phyloP scores from a whole-genome alignment of 2,329 filamentous ascomycete species.

The Nigrospora osmanthi region DNA sequence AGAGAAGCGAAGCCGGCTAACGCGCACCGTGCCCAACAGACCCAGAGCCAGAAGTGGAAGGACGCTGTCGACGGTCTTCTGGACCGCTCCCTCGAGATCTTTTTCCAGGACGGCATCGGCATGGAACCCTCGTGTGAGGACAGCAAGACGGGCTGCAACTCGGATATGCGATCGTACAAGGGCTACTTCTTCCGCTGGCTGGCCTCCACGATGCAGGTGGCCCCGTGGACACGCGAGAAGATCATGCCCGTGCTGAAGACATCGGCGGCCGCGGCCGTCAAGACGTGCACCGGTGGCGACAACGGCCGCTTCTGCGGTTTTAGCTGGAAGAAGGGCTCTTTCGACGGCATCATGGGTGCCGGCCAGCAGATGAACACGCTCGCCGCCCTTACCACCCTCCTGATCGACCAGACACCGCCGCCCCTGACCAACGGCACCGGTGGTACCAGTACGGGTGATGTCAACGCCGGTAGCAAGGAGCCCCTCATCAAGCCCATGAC shows the following conservation, averaged over 20 bases:
- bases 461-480: constrained; percentile 28
- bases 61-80: constrained; percentile 47
- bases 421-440: constrained; percentile 41
- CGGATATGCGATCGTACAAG: constrained; percentile 68
- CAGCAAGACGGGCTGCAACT: constrained; percentile 48
- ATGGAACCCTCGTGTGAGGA: constrained; percentile 60
- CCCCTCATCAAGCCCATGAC: constrained; percentile 12
- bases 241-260: constrained; percentile 51
- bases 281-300: constrained; percentile 52
- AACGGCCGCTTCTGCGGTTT: constrained; percentile 56
- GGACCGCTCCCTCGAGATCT: constrained; percentile 36
- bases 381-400: constrained; percentile 36
- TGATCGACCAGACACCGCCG: constrained; percentile 26
- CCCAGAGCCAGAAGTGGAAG: constrained; percentile 39
- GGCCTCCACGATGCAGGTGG: constrained; percentile 51
- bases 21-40: neutral
- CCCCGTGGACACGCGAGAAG: constrained; percentile 44
- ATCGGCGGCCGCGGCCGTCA: constrained; percentile 52
- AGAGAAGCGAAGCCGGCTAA: constrained; percentile 7
- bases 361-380: constrained; percentile 51
- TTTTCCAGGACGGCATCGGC: constrained; percentile 52
- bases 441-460: constrained; percentile 40
- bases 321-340: constrained; percentile 40
- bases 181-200: constrained; percentile 63
- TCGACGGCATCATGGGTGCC: constrained; percentile 39